Evolutionary conservation across 768 basidiomycete species (phyloP).

Genomic region (Rhodosporidiobolus odoratus): DNA sequence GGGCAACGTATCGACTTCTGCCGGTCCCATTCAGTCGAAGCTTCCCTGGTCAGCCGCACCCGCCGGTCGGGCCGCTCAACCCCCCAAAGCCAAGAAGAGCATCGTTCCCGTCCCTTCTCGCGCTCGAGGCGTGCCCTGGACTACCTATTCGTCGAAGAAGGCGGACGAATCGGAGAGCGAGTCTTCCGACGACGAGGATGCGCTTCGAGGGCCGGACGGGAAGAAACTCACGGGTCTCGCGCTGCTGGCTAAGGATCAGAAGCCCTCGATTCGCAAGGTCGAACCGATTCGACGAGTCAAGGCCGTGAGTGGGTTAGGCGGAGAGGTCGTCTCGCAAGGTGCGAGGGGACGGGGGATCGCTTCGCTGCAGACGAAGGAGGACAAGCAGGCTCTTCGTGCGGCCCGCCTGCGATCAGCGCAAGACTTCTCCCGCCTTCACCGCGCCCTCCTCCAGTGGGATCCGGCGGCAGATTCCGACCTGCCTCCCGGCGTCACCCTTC

Average conservation of each 20-base stretch:
- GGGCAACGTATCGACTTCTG: conserved; percentile 1
- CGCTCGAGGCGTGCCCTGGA: conserved; percentile 36
- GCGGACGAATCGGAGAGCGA: conserved; percentile 22
- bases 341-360: not conserved
- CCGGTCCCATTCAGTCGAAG: conserved; percentile 12
- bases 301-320: conserved; percentile 51
- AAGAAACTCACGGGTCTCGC: conserved; percentile 40
- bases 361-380: conserved; percentile 9
- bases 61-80: too few relatives aligned
- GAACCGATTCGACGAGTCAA: conserved; percentile 57
- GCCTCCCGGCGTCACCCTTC: conserved; percentile 53
- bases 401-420: conserved; percentile 67
- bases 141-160: conserved; percentile 33
- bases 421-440: conserved; percentile 72
- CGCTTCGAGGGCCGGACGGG: conserved; percentile 43
- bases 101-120: not conserved
- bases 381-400: conserved; percentile 30
- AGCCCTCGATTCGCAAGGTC: conserved; percentile 33
- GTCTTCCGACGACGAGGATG: conserved; percentile 18
- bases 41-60: not conserved
- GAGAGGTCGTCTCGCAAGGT: not conserved
- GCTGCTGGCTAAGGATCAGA: conserved; percentile 45
- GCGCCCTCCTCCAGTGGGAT: conserved; percentile 75
- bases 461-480: conserved; percentile 59
- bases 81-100: not conserved